Percentiles rank a stretch among this genome's conserved stretches.
These are phyloP conservation scores for Claviceps fusiformis DNA, from an alignment of 2,329 filamentous ascomycete species.

Conservation along the genomic window DNA sequence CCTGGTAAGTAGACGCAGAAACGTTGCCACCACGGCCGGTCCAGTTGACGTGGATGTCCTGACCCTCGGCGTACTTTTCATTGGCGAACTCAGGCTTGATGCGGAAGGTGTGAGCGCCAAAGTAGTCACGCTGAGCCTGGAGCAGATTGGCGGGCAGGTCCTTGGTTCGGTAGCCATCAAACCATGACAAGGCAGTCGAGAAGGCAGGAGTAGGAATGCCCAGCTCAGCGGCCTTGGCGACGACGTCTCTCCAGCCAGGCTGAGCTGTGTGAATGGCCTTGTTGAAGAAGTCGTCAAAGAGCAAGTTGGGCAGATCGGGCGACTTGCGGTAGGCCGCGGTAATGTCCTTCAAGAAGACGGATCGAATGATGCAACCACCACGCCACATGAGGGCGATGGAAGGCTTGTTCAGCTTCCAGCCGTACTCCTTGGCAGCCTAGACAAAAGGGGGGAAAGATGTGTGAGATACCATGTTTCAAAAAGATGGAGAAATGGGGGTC, in stretches of 20 bases:
- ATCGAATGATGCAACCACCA: conserved; percentile 98
- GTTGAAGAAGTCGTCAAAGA: conserved; percentile 99
- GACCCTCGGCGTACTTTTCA: conserved; percentile 67
- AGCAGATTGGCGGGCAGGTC: conserved; percentile 95
- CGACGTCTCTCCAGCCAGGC: conserved; percentile 79
- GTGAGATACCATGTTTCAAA: background rate
- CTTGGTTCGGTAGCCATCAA: conserved; percentile 95
- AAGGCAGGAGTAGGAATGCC: conserved; percentile 95
- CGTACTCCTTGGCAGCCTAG: conserved; percentile 86
- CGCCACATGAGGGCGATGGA: conserved; percentile 99
- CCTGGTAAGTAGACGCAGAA: conserved; percentile 93
- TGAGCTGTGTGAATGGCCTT: conserved; percentile 96
- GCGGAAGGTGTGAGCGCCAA: conserved; percentile 83
- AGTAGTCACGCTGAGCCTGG: conserved; percentile 99
- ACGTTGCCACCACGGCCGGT: conserved; percentile 95
- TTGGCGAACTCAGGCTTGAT: conserved; percentile 70
- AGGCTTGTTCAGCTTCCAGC: conserved; percentile 99
- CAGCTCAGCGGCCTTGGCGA: conserved; percentile 82
- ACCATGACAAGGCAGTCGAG: conserved; percentile 95
- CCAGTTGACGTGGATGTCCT: conserved; percentile 99
- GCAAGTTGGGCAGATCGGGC: conserved; percentile 90
- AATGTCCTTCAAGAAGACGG: conserved; percentile 99
- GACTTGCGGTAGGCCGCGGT: conserved; percentile 90
- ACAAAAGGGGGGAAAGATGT: background rate
- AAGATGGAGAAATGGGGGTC: background rate